Conservation (phyloP, 116 monocot genomes). For the Iris pallida region DNA sequence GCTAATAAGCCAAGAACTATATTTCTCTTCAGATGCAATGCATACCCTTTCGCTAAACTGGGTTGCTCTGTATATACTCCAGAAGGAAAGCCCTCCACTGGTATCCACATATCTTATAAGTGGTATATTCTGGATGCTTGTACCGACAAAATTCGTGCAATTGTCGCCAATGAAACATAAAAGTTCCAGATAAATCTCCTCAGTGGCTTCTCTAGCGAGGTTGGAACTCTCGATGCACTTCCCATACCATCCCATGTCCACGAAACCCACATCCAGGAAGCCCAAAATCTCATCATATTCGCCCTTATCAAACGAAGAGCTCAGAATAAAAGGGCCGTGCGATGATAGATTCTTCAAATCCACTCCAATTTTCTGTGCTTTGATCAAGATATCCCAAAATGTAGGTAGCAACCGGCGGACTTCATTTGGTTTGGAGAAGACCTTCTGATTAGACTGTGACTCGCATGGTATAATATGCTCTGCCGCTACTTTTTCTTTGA, state of each 20-base stretch:
- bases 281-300: slow-evolving; percentile 15
- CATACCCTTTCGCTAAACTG: neutral
- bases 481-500: slow-evolving; percentile 1
- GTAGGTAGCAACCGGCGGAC: slow-evolving; percentile 8
- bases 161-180: slow-evolving; percentile 22
- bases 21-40: slow-evolving; percentile 7
- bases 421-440: slow-evolving; percentile 15
- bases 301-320: slow-evolving; percentile 11
- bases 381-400: slow-evolving; percentile 17
- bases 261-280: slow-evolving; percentile 14
- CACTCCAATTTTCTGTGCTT: slow-evolving; percentile 7
- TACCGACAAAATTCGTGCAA: slow-evolving; percentile 1
- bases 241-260: slow-evolving; percentile 18
- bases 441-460: neutral
- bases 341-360: slow-evolving; percentile 9
- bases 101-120: slow-evolving; percentile 14
- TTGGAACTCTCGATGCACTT: slow-evolving; percentile 20
- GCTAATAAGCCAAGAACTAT: slow-evolving; percentile 12
- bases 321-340: slow-evolving; percentile 13
- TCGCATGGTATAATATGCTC: slow-evolving; percentile 15
- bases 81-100: neutral
- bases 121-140: slow-evolving; percentile 5
- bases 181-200: slow-evolving; percentile 23
- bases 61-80: slow-evolving; percentile 9
- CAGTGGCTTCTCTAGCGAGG: slow-evolving; percentile 11